A percentile compares a stretch with the other conserved stretches of the same genome.
phyloP scores from a whole-genome alignment of 148 eudicot species.

The Fallopia convolvulus region DNA sequence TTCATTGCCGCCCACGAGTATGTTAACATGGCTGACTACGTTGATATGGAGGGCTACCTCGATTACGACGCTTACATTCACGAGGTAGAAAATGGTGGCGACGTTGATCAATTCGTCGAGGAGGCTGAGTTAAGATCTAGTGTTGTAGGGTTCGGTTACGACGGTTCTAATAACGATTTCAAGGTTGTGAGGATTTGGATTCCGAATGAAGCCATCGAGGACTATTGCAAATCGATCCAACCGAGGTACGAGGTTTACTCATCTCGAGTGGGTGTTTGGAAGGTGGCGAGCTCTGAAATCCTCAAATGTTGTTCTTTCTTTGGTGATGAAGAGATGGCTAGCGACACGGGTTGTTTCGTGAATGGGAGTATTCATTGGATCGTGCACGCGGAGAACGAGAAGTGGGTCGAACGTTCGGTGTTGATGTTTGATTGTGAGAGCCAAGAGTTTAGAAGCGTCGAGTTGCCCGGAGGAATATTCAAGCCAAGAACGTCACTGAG shows the following conservation, averaged over 20 bases:
- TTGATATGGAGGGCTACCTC: not conserved
- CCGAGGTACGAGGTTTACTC: not conserved
- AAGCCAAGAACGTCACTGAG: not conserved
- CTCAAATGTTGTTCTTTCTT: not conserved
- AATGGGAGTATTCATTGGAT: not conserved
- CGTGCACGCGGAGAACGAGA: not conserved
- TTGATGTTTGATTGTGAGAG: not conserved
- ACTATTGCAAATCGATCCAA: not conserved
- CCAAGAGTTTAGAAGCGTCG: not conserved
- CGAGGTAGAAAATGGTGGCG: not conserved
- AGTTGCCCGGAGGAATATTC: not conserved
- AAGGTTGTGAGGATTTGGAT: constrained; percentile 5
- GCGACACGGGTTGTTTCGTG: not conserved
- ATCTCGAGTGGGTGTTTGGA: not conserved
- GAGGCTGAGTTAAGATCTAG: not conserved
- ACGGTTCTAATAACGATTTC: not conserved
- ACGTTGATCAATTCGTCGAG: not conserved
- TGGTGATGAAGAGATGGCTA: not conserved
- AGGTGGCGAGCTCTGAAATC: not conserved
- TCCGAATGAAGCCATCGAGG: not conserved
- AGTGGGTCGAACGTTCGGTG: not conserved
- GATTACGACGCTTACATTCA: not conserved
- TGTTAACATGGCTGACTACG: not conserved
- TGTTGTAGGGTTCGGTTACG: not conserved
- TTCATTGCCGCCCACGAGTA: not conserved